A percentile compares a stretch with the other conserved stretches of the same genome.
These are phyloP conservation scores for Sporothrix luriei DNA, from an alignment of 2,329 filamentous ascomycete genomes.

Conservation along the genomic window DNA sequence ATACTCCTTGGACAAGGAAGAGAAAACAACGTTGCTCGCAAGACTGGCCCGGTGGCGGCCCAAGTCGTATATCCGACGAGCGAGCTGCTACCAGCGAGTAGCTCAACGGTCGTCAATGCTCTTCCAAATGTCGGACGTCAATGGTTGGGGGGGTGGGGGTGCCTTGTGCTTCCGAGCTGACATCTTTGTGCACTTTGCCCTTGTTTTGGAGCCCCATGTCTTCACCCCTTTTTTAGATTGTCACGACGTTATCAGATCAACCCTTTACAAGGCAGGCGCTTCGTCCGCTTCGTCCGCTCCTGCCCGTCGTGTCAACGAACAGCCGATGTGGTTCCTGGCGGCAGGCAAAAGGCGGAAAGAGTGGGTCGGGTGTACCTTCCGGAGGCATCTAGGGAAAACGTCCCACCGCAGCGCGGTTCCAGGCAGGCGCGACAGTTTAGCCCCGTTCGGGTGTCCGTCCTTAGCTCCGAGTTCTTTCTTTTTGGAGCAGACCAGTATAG, in stretches of 20 bases:
- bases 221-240: background rate
- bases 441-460: constrained; percentile 19
- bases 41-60: background rate
- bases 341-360: background rate
- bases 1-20: background rate
- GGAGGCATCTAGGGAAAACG: constrained; percentile 20
- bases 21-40: background rate
- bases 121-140: background rate
- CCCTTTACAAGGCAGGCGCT: background rate
- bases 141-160: background rate
- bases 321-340: constrained; percentile 1
- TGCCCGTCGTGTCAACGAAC: constrained; percentile 16
- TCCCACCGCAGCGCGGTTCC: constrained; percentile 8
- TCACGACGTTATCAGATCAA: background rate
- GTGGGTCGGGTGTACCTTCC: constrained; percentile 23
- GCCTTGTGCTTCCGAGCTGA: background rate
- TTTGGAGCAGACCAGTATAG: background rate
- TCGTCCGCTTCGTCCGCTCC: background rate
- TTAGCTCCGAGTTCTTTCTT: constrained; percentile 27
- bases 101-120: background rate
- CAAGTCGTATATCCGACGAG: constrained; percentile 24
- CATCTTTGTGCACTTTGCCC: background rate
- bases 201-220: background rate
- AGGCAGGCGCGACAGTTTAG: background rate
- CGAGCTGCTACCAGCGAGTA: background rate